These are phyloP conservation scores for Rosa lucieae DNA, from an alignment of 306 rosid species.

Conservation along the genomic window DNA sequence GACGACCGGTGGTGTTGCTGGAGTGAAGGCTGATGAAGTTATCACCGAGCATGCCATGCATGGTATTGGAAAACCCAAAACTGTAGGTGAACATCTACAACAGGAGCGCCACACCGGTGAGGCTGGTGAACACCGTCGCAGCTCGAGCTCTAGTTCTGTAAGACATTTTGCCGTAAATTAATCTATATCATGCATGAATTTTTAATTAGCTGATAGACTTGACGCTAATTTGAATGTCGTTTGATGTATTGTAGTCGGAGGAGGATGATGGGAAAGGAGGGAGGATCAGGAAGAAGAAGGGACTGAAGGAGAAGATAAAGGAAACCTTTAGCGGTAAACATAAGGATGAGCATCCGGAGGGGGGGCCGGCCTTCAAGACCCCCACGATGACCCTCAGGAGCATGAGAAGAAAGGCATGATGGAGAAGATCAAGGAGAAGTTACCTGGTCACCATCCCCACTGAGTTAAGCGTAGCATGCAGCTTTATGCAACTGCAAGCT, in stretches of 20 bases:
- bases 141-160: slow-evolving; percentile 68
- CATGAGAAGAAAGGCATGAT: slow-evolving; percentile 60
- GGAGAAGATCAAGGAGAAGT: slow-evolving; percentile 76
- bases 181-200: neutral
- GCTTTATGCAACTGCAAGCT: neutral
- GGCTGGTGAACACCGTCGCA: slow-evolving; percentile 35
- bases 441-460: slow-evolving; percentile 62
- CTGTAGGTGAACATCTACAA: slow-evolving; percentile 10
- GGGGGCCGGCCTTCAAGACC: slow-evolving; percentile 4
- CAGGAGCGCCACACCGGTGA: neutral
- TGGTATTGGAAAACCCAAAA: neutral
- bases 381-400: slow-evolving; percentile 18
- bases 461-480: neutral
- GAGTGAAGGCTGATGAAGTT: neutral
- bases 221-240: neutral
- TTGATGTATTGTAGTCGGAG: neutral
- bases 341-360: slow-evolving; percentile 8
- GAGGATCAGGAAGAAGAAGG: slow-evolving; percentile 61
- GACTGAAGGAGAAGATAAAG: slow-evolving; percentile 57
- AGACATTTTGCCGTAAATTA: neutral
- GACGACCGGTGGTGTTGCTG: neutral
- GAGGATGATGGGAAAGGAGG: slow-evolving; percentile 77
- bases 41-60: neutral
- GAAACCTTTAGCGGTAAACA: slow-evolving; percentile 48
- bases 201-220: neutral